Percentiles rank a stretch among this genome's conserved stretches.
phyloP scores from a whole-genome alignment of 1,139 yeast genomes.

The Taiozyma onychis region DNA sequence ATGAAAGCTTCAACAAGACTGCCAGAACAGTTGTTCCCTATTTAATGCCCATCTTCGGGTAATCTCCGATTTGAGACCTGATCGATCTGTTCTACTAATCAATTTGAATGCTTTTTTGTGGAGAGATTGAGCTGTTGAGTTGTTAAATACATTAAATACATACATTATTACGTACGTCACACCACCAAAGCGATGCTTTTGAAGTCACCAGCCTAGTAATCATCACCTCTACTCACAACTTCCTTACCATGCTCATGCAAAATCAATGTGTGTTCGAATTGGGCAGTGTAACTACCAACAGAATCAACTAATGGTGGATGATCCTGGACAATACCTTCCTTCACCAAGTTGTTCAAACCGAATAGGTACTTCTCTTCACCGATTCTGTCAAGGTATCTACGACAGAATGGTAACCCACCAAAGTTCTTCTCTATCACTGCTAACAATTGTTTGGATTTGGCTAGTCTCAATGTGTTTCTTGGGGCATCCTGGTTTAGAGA shows the following conservation, averaged over 20 bases:
- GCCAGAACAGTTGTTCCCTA: no score
- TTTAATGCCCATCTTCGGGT: no score
- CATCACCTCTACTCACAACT: slow-evolving; percentile 93
- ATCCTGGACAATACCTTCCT: slow-evolving; percentile 82
- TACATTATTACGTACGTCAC: not conserved
- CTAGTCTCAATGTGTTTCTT: slow-evolving; percentile 43
- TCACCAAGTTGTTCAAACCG: slow-evolving; percentile 84
- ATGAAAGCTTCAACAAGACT: no score
- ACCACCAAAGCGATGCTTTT: not conserved
- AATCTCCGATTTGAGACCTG: no score
- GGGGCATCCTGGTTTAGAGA: slow-evolving; percentile 52
- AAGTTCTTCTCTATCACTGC: slow-evolving; percentile 69
- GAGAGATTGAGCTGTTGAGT: not conserved
- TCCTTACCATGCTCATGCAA: slow-evolving; percentile 91
- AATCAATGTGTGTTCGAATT: slow-evolving; percentile 88
- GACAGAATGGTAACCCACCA: slow-evolving; percentile 95
- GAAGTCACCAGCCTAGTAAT: slow-evolving; percentile 42
- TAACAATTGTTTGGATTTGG: slow-evolving; percentile 63
- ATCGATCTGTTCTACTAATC: no score
- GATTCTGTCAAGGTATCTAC: slow-evolving; percentile 84
- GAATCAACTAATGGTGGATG: slow-evolving; percentile 94
- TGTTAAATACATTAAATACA: not conserved
- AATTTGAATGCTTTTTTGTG: not conserved
- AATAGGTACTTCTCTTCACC: slow-evolving; percentile 90
- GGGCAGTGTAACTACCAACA: slow-evolving; percentile 90